Base-by-base conservation (phyloP, 1,139 yeast species). In the Suhomyces bokatorum region DNA sequence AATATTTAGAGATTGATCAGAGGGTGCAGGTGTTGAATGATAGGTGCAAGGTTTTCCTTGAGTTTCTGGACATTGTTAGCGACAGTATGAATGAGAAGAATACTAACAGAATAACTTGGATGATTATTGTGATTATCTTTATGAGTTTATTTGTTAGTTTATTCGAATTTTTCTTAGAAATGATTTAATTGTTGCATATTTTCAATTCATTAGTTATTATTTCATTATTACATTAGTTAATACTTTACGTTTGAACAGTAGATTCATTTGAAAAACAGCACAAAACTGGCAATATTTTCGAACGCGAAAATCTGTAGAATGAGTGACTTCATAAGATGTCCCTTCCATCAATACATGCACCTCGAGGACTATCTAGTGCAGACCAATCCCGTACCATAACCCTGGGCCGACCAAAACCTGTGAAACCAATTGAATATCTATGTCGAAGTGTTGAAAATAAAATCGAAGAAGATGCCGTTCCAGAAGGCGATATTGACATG, bases 11-110 rank as follows among this genome's bases (percentile, higher is more conserved):
- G 64, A 90, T 93, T 51, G 98, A 91, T 59, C 96, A 88, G 64
- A 73, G 99, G 47, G 97, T 91, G 13, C 90, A 88, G 59, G 97
- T 93, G 5, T 75, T 93, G 43, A 93, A 93, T 58, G 97, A 93
- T 62, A 72, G 98, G 38, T 91, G 98, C 63, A 87, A 87, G 62
- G 97, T 95, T 22, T 93, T 91, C 60, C 73, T 93, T 59, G 99
- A 93, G 58, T 86, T 93, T 59, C 88, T 90, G 60, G 97, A 91
- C 58, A 87, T 93, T 48, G 83, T 95, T 51, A 89, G 93, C 32
- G 98, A 95, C 59, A 87, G 97, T 36, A 85, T 93, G 57, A 96
- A 96, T 9, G 99, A 93, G 64, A 80, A 83, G 53, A 90, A 89
- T 60, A 91, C 95, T 78, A 87, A 89, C 34, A 77, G 96, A 52